These are phyloP conservation scores for Xylaria acuta DNA, from an alignment of 495 filamentous ascomycete species.

Conservation along the genomic window DNA sequence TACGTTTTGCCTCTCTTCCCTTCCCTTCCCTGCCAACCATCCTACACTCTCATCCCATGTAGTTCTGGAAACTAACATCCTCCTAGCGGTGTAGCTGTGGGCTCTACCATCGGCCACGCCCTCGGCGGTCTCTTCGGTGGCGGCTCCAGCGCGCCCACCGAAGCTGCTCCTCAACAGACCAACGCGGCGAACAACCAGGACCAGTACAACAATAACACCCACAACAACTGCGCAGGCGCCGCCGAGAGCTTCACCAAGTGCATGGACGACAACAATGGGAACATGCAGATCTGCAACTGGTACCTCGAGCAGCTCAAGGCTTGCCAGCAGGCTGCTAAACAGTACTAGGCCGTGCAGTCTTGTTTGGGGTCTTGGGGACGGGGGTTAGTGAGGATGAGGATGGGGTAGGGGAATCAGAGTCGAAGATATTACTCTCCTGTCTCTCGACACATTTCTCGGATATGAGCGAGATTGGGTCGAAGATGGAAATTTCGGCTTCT, in stretches of 20 bases:
- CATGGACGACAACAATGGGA: conserved; percentile 91
- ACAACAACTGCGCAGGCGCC: conserved; percentile 78
- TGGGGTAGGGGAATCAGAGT: not conserved
- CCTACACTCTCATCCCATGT: too few species aligned
- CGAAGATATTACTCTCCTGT: not conserved
- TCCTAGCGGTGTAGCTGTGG: conserved; percentile 88
- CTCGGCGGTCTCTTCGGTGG: conserved; percentile 83
- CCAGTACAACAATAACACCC: conserved; percentile 60
- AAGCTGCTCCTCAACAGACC: conserved; percentile 48
- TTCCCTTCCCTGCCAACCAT: conserved; percentile 7
- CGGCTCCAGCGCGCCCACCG: conserved; percentile 68
- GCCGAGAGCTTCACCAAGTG: conserved; percentile 89
- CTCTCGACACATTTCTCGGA: not conserved
- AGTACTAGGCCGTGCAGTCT: conserved; percentile 66
- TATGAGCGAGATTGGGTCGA: not conserved
- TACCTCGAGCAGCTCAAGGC: conserved; percentile 98
- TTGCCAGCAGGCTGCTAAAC: conserved; percentile 87
- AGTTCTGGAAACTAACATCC: conserved; percentile 33
- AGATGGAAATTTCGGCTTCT: not conserved
- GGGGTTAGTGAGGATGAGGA: not conserved
- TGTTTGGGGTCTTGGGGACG: not conserved
- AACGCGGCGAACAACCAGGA: conserved; percentile 41
- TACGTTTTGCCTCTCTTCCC: conserved; percentile 51
- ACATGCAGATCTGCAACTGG: conserved; percentile 96
- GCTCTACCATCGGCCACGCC: conserved; percentile 92